Evolutionary conservation across 2,329 filamentous ascomycete species (phyloP), one percentile per base, ranked within the genome.

Genomic region (Penicillium sp.): DNA sequence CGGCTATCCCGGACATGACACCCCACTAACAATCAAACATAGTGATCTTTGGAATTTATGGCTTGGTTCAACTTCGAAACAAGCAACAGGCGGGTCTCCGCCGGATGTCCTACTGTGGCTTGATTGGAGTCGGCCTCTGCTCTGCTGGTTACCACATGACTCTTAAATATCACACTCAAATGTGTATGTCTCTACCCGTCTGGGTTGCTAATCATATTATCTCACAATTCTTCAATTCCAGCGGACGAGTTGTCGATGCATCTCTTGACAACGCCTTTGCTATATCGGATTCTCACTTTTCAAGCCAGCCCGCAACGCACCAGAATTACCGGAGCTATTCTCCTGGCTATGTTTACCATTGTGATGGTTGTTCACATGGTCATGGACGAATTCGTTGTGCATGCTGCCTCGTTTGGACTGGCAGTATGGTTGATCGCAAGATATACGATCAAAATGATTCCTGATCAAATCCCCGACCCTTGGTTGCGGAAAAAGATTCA

Each of bases 241-340:
- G 76, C 74, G 52, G 76, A 79, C 58, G 76, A 79, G 41, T 67
- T 72, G 11, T 71, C 70, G 0, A 79, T 79, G 76, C 76, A 78
- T 53, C 70, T 79, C 3, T 63, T 77, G 1, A 77, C 75, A 0
- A 78, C 75, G 0, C 76, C 76, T 3, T 68, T 79, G 1, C 62
- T 79, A 0, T 75, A 76, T 37, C 74, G 75, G n/a, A 67, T 78
- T 26, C 68, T 79, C 6, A 74, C 70, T 7, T 74, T 76, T 58
- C 61, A 68, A 46, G 59, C 56, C 13, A 68, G 44, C n/a, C 61
- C 58, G 3, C 45, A 64, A 49, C 63, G 62, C 3, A 73, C 71
- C 0, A 67, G 52, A 9, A 3, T 66, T 0, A 50, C 72, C 0
- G 69, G 68, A 1, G 56, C 60, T 9, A 53, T 66, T 10, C 60